Evolutionary conservation across 495 filamentous ascomycete species (phyloP).

Genomic region (Bryoglossum gracile): DNA sequence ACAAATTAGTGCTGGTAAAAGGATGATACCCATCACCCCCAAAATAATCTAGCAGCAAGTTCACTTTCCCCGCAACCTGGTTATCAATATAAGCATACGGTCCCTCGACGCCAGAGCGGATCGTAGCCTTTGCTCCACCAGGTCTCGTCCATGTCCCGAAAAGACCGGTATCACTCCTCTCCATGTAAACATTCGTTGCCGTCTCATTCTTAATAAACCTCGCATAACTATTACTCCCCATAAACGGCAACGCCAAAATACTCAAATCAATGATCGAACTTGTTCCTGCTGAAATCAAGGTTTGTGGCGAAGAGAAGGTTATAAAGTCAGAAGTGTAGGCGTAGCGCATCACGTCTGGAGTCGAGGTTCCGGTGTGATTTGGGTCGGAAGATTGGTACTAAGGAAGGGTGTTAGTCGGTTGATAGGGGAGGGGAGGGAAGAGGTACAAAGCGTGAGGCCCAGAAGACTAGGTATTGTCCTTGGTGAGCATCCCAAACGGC

Average conservation of each 20-base stretch:
- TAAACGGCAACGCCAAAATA: too few relatives aligned
- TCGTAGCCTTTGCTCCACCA: slow-evolving; percentile 33
- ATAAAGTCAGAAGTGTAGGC: slow-evolving; percentile 28
- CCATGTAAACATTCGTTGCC: slow-evolving; percentile 41
- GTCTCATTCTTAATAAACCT: slow-evolving; percentile 49
- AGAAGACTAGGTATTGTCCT: slow-evolving; percentile 44
- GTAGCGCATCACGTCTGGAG: slow-evolving; percentile 26
- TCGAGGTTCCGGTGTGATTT: slow-evolving; percentile 21
- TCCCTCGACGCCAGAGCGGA: slow-evolving; percentile 41
- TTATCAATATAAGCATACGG: slow-evolving; percentile 45
- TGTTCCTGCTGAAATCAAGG: slow-evolving; percentile 21
- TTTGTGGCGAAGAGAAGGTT: slow-evolving; percentile 23
- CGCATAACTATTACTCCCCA: slow-evolving; percentile 35
- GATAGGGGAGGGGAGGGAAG: neutral
- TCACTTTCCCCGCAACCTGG: slow-evolving; percentile 31
- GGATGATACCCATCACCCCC: slow-evolving; percentile 45
- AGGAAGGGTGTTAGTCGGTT: neutral
- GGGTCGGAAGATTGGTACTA: slow-evolving; percentile 24
- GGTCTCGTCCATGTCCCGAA: slow-evolving; percentile 46
- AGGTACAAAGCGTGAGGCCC: slow-evolving; percentile 44
- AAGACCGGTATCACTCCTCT: slow-evolving; percentile 37
- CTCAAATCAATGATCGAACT: slow-evolving; percentile 30
- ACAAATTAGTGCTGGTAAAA: slow-evolving; percentile 36
- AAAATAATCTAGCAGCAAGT: slow-evolving; percentile 44
- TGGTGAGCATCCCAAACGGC: slow-evolving; percentile 45